phyloP scores from a whole-genome alignment of 257 asterid species.

The Echium plantagineum region DNA sequence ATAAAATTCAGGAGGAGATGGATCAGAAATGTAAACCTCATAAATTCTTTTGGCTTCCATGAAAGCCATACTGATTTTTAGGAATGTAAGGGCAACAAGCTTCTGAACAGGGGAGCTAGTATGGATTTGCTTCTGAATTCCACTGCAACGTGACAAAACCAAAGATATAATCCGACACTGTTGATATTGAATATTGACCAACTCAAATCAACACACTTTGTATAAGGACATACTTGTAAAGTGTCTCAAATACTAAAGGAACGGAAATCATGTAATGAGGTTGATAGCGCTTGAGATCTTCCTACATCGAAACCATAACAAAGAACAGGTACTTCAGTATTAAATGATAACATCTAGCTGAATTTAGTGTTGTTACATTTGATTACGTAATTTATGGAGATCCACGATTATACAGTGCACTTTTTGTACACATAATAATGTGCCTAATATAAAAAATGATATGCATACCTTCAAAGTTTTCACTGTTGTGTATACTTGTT shows the following conservation, averaged over 20 bases:
- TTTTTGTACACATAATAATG: constrained; percentile 5
- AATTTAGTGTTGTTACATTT: background rate
- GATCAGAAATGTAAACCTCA: constrained; percentile 41
- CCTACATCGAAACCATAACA: constrained; percentile 35
- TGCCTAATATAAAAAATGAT: constrained; percentile 7
- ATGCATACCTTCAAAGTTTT: constrained; percentile 53
- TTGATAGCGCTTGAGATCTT: constrained; percentile 65
- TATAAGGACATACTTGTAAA: constrained; percentile 44
- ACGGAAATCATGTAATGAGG: constrained; percentile 80
- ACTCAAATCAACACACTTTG: background rate
- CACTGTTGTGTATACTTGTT: constrained; percentile 71
- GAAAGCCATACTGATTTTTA: constrained; percentile 66
- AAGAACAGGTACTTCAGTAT: background rate
- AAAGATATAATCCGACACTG: background rate
- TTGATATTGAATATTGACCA: constrained; percentile 5
- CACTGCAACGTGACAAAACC: constrained; percentile 33
- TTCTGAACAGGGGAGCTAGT: constrained; percentile 53
- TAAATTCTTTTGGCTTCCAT: constrained; percentile 80
- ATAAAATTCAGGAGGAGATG: constrained; percentile 2
- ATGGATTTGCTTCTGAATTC: constrained; percentile 72
- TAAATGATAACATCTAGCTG: background rate
- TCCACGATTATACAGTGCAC: too few species aligned
- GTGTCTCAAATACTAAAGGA: constrained; percentile 85
- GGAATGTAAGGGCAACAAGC: constrained; percentile 50
- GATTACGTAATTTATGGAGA: background rate